These are phyloP conservation scores for Citrullus mucosospermus DNA, from an alignment of 306 rosid species.

Conservation along the genomic window DNA sequence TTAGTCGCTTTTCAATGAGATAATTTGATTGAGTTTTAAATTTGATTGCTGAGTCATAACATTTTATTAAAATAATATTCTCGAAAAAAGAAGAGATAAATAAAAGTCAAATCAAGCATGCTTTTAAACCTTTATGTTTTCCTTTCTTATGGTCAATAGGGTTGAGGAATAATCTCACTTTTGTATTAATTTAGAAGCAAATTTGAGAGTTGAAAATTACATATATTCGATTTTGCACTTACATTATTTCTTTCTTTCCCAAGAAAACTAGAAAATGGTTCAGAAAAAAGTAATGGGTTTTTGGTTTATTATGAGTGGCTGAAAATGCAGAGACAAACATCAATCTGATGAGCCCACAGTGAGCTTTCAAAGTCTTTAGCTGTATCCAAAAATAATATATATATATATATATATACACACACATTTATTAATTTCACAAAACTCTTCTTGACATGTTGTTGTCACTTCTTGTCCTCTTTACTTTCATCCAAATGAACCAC, in stretches of 20 bases:
- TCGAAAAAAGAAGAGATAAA: background rate
- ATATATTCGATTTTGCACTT: background rate
- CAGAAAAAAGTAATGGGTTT: background rate
- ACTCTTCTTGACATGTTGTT: constrained; percentile 1
- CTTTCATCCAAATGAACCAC: background rate
- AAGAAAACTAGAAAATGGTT: background rate
- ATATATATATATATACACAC: too few relatives aligned
- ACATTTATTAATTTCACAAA: background rate
- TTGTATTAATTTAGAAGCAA: background rate
- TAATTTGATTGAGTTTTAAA: background rate
- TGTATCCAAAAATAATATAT: background rate
- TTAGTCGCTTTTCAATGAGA: background rate
- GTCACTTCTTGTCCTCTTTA: background rate
- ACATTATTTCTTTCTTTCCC: background rate
- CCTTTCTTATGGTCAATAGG: background rate
- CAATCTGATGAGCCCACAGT: background rate
- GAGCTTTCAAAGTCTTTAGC: background rate
- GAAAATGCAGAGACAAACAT: background rate
- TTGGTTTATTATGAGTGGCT: background rate
- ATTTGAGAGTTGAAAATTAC: background rate
- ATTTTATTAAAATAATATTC: background rate
- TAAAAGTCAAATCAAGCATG: background rate
- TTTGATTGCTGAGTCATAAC: background rate
- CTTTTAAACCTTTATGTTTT: background rate
- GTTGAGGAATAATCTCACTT: background rate